Evolutionary conservation across 129 eudicot genomes (phyloP), one percentile per base, ranked within the genome.

Genomic region (Pittosporum tobira): DNA sequence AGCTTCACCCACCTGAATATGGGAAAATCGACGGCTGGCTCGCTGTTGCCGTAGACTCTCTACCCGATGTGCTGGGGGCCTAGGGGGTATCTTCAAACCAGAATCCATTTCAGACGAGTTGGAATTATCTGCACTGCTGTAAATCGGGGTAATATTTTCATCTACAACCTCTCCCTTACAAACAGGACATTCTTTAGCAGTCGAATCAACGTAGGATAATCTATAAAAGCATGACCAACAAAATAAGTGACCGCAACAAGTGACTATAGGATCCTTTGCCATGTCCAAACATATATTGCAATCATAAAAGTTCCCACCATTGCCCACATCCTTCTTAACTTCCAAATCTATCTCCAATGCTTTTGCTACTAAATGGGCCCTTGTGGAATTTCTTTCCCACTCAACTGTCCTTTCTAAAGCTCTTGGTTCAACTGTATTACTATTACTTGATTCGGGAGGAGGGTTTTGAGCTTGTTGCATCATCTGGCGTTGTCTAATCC

Each of bases 191-290:
- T 86, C 84, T 54, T 81, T 81, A 5, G 85, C 64, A 58, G 68
- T 71, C 11, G 81, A 71, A 72, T 82, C 82, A 42, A 79, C 71
- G 64, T 68, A 64, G 0, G 88, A 68, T 51, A 86, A 47, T 62
- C 71, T 87, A 55, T 67, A 86, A 51, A 79, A 86, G 61, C 95
- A 86, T 42, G 81, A 63, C 95, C 90, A 86, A 67, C 90, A 81
- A 66, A 76, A 86, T 36, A 86, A 69, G 58, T 86, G 95, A 65
- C 95, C 95, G 52, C 95, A 86, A 44, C 84, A 76, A 31, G 95
- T 86, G 72, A 86, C 62, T 18, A 81, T 71, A 22, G 90, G 95
- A 28, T 82, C 87, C 45, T 50, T 74, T 6, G 87, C 87, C 68
- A 79, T 74, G 27, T 79, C 86, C 60, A 79, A 66, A 27, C 90